A percentile compares a stretch with the other conserved stretches of the same genome.
phyloP scores from a whole-genome alignment of 2,329 filamentous ascomycete species.

The Fusarium robinianum region DNA sequence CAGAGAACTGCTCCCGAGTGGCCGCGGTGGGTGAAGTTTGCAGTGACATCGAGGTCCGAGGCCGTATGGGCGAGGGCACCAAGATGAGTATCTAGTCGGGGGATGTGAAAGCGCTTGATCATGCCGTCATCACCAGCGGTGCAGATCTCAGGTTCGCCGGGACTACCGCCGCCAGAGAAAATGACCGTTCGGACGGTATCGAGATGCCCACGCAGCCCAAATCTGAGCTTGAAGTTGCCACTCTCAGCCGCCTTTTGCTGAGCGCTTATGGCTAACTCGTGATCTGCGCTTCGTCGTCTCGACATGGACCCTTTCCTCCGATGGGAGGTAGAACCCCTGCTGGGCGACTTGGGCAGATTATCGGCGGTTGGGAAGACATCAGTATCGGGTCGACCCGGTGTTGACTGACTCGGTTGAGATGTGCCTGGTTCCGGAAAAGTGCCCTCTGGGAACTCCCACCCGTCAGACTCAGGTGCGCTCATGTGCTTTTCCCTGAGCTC shows the following conservation, averaged over 20 bases:
- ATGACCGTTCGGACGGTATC: slow-evolving; percentile 94
- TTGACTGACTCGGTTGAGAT: slow-evolving; percentile 52
- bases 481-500: slow-evolving; percentile 53
- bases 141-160: slow-evolving; percentile 94
- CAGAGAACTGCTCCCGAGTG: slow-evolving; percentile 90
- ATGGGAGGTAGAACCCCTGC: slow-evolving; percentile 68
- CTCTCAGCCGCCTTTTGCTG: slow-evolving; percentile 67
- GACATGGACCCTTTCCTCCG: slow-evolving; percentile 81
- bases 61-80: slow-evolving; percentile 54
- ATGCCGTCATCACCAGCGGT: slow-evolving; percentile 94
- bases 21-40: slow-evolving; percentile 93
- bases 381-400: slow-evolving; percentile 74
- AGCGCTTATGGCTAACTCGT: slow-evolving; percentile 58
- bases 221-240: slow-evolving; percentile 87
- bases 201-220: slow-evolving; percentile 87
- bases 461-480: slow-evolving; percentile 64
- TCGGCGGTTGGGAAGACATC: slow-evolving; percentile 86
- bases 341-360: slow-evolving; percentile 79
- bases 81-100: slow-evolving; percentile 68
- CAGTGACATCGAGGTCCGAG: slow-evolving; percentile 86
- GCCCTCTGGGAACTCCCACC: slow-evolving; percentile 91
- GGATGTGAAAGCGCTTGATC: slow-evolving; percentile 96
- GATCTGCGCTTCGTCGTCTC: slow-evolving; percentile 71
- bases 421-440: slow-evolving; percentile 61
- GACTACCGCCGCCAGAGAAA: slow-evolving; percentile 94